Percentiles rank a stretch among this genome's conserved stretches.
phyloP scores from a whole-genome alignment of 2,329 filamentous ascomycete species.

The Hymenoscyphus scutula region DNA sequence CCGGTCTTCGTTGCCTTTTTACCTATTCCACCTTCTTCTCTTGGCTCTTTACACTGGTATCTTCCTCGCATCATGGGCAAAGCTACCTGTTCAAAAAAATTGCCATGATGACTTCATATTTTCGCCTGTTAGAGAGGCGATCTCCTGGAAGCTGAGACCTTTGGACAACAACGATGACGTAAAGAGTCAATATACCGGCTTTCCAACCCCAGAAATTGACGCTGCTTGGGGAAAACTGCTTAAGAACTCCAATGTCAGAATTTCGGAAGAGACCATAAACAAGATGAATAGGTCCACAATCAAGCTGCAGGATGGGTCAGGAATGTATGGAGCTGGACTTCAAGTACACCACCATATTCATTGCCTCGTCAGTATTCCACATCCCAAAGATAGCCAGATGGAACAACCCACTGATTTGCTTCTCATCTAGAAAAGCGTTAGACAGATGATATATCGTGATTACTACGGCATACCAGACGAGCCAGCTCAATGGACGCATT shows the following conservation, averaged over 20 bases:
- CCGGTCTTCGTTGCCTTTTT: neutral
- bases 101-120: neutral
- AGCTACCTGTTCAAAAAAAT: neutral
- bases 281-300: constrained; percentile 8
- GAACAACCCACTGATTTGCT: neutral
- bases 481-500: constrained; percentile 9
- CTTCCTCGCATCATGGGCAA: neutral
- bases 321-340: constrained; percentile 13
- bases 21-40: neutral
- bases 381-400: neutral
- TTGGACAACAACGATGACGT: constrained; percentile 1
- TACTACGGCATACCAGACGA: constrained; percentile 11
- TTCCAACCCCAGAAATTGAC: constrained; percentile 10
- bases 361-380: constrained; percentile 8
- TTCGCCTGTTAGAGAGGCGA: neutral
- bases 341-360: constrained; percentile 17
- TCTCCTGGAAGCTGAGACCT: neutral
- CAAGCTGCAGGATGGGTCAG: constrained; percentile 13
- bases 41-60: neutral
- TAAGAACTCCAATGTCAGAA: constrained; percentile 8
- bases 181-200: constrained; percentile 13
- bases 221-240: constrained; percentile 9
- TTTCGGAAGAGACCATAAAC: constrained; percentile 6
- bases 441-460: constrained; percentile 13
- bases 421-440: constrained; percentile 8